phyloP scores from a whole-genome alignment of 371 early-diverging fungal genomes.

The Mortierella sp. region DNA sequence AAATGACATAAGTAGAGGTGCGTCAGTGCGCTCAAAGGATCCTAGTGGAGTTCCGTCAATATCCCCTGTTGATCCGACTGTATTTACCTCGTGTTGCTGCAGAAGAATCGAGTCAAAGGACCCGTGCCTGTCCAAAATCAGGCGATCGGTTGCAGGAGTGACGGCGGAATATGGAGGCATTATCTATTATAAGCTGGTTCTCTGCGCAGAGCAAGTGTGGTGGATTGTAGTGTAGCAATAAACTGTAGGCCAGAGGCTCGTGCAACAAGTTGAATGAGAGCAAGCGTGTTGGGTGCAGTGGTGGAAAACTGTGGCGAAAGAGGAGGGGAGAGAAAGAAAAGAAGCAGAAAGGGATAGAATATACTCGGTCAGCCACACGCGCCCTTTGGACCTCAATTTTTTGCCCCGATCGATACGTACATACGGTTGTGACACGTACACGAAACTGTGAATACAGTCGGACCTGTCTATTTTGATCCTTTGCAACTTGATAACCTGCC shows the following conservation, averaged over 20 bases:
- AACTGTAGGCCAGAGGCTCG: not conserved
- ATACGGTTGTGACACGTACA: not conserved
- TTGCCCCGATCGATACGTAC: conserved; percentile 30
- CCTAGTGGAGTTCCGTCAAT: too few species aligned
- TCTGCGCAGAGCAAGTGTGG: too few species aligned
- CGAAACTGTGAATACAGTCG: too few species aligned
- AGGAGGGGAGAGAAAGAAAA: not conserved
- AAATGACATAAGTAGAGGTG: not conserved
- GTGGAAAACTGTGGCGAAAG: not conserved
- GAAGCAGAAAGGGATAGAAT: not conserved
- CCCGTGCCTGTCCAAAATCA: conserved; percentile 6
- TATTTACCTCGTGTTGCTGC: conserved; percentile 35
- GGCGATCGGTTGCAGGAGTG: conserved; percentile 4
- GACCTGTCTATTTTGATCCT: too few species aligned
- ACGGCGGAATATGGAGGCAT: conserved; percentile 43
- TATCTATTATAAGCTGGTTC: too few species aligned
- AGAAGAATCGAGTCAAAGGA: conserved; percentile 15
- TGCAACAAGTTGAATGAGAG: not conserved
- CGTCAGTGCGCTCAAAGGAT: not conserved
- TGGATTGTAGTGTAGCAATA: not conserved
- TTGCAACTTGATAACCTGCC: too few species aligned
- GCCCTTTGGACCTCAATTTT: conserved; percentile 1
- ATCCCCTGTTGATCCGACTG: not conserved
- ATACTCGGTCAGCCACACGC: not conserved
- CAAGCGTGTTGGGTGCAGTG: not conserved